Base-by-base conservation (phyloP, 2,329 filamentous ascomycete genomes). In the Colletotrichum orchidophilum region DNA sequence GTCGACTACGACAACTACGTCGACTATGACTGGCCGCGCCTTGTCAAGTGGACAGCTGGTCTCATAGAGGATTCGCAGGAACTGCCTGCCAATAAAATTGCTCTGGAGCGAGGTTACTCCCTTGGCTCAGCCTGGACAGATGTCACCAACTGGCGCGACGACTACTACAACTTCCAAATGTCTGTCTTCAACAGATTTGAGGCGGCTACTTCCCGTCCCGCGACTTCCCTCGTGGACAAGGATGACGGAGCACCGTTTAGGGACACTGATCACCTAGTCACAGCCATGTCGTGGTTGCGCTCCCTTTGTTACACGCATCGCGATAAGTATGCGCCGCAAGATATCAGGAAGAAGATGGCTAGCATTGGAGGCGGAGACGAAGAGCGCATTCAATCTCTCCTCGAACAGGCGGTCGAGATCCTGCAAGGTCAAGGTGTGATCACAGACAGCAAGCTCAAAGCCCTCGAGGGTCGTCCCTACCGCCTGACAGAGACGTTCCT, bases 1-100 rank as follows among this genome's bases (percentile, higher is more conserved):
- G 83, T 95, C 24, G 84, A 94, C 77, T 93, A 88, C 73, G 85
- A 93, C 61, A 81, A 92, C 55, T 84, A 90, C 0, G 79, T 87
- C 49, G 85, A 86, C 1, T 94, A 94, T 70, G 91, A 95, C 76
- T 95, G 93, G 92, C 81, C 83, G 11, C 80, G 78, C 5, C 80
- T 95, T 6, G 87, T 95, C 57, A 83, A 87, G 42, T 96, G 93
- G 93, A 87, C 91, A 3, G 60, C 71, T 8, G 50, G 63, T 18
- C 58, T 74, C 11, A 70, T 71, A 29, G 71, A 71, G 11, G 82
- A 85, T 64, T 83, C 83, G 0, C 76, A 86, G 39, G 78, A 83
- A 26, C 83, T 92, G 2, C 90, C 89, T 1, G 77, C 78, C 3
- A 83, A 84, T 1, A 82, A 84, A 54, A 75, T 79, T 13, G 78